phyloP scores from a whole-genome alignment of 805 yeast genomes.

The Lipomyces starkeyi region DNA sequence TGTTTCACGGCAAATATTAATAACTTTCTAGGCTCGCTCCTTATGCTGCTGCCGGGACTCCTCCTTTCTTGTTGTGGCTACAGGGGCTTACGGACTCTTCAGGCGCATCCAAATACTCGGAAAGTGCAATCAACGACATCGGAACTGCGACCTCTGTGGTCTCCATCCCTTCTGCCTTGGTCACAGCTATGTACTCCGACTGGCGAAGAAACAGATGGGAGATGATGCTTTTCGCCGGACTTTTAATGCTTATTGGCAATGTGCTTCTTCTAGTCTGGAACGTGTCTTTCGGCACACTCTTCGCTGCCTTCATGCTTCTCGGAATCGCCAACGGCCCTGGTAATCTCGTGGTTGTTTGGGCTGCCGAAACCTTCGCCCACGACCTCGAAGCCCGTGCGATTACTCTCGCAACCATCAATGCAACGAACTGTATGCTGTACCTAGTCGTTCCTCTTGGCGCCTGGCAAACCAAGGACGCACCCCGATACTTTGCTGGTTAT shows the following conservation, averaged over 20 bases:
- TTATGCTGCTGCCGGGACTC: conserved; percentile 56
- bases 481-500: conserved; percentile 43
- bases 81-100: too few species aligned
- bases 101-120: conserved; percentile 52
- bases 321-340: conserved; percentile 68
- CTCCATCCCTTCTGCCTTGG: conserved; percentile 54
- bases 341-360: conserved; percentile 63
- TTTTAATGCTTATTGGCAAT: conserved; percentile 59
- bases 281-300: conserved; percentile 58
- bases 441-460: conserved; percentile 59
- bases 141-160: conserved; percentile 64
- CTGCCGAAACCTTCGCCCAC: conserved; percentile 61
- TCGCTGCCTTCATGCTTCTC: conserved; percentile 65
- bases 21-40: conserved; percentile 23
- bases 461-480: conserved; percentile 47
- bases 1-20: too few species aligned
- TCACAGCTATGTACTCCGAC: conserved; percentile 51
- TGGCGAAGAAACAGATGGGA: conserved; percentile 59
- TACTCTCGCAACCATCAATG: conserved; percentile 58
- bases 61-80: conserved; percentile 68
- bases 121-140: conserved; percentile 56
- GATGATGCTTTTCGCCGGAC: conserved; percentile 59
- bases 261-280: conserved; percentile 61
- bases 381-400: conserved; percentile 61
- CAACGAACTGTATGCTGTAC: conserved; percentile 59